Evolutionary conservation across 495 filamentous ascomycete species (phyloP).

Genomic region (Thozetella sp.): DNA sequence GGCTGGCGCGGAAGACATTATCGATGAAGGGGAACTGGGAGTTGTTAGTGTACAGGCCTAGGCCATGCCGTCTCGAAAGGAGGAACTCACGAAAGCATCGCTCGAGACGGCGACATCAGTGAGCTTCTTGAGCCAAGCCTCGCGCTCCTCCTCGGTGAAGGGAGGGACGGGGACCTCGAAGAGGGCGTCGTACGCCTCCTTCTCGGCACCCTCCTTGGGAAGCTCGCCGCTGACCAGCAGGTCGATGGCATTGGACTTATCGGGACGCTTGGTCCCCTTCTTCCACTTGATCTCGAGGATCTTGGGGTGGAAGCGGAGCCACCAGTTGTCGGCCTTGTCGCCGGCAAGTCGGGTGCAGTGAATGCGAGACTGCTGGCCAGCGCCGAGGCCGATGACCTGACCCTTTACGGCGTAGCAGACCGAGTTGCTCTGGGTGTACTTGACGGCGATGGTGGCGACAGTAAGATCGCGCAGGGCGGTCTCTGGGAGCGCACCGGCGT

Average conservation of each 20-base stretch:
- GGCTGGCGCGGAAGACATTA: constrained; percentile 88
- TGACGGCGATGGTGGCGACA: constrained; percentile 93
- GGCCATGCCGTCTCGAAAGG: neutral
- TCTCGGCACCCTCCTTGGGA: constrained; percentile 79
- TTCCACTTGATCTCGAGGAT: constrained; percentile 91
- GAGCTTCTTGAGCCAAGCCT: constrained; percentile 80
- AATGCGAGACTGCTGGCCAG: constrained; percentile 95
- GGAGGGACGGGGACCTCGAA: constrained; percentile 89
- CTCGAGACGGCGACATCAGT: constrained; percentile 82
- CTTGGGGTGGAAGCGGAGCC: constrained; percentile 94
- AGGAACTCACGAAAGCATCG: constrained; percentile 86
- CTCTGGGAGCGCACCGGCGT: constrained; percentile 69
- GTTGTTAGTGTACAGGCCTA: constrained; percentile 10
- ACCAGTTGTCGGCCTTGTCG: constrained; percentile 99
- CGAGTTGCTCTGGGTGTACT: constrained; percentile 98
- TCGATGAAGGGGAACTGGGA: constrained; percentile 93
- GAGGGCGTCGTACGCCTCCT: constrained; percentile 79
- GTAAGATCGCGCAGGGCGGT: constrained; percentile 86
- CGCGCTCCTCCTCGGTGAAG: constrained; percentile 83
- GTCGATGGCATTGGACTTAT: constrained; percentile 98
- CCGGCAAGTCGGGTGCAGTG: constrained; percentile 98
- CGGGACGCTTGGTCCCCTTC: constrained; percentile 91
- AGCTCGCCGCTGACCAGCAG: constrained; percentile 86
- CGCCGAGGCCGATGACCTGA: constrained; percentile 91
- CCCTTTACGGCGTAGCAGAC: constrained; percentile 97